Evolutionary conservation across 495 filamentous ascomycete genomes (phyloP), one percentile per base, ranked within the genome.

Genomic region (Pseudotulostoma volvatum): DNA sequence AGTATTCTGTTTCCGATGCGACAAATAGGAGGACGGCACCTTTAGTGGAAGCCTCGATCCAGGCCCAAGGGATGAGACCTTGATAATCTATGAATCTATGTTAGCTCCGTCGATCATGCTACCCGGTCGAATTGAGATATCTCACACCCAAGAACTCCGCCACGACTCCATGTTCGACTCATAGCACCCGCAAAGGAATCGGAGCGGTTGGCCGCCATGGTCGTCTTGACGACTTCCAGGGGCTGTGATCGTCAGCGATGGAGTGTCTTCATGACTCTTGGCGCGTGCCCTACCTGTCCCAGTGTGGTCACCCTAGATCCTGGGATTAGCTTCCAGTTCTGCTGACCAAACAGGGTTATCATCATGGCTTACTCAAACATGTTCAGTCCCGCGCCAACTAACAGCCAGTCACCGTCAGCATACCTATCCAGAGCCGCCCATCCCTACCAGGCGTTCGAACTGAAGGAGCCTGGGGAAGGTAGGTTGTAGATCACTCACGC

Each of bases 21-120:
- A 97, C 87, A 66, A 97, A 97, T 63, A 97, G 84, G 55, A 97
- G 80, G 46, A 97, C 90, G 47, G 90, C 90, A 54, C 90, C 90
- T 68, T 97, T 97, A 59, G 92, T 96, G 50, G 90, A 96, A 60
- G 92, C 92, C 71, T 97, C 90, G 70, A 97, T 97, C 90, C 90
- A 97, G 65, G 90, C 90, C 90, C 90, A 97, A 46, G 90, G 90
- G 62, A 97, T 97, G 53, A 97, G 80, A 63, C 90, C 90, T 73
- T 97, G 90, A 71, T 93, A 97, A 68, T 93, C 90, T 97, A 43
- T 33, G 41, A 7, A 31, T 31, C 18, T 7, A 42, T 40, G 17
- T 32, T 45, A 49, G 18, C 23, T n/a, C n/a, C n/a, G n/a, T n/a
- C n/a, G n/a, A n/a, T n/a, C n/a, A n/a, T n/a, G n/a, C n/a, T n/a